Evolutionary conservation across 768 basidiomycete genomes (phyloP).

Genomic region (Trametes cingulata): DNA sequence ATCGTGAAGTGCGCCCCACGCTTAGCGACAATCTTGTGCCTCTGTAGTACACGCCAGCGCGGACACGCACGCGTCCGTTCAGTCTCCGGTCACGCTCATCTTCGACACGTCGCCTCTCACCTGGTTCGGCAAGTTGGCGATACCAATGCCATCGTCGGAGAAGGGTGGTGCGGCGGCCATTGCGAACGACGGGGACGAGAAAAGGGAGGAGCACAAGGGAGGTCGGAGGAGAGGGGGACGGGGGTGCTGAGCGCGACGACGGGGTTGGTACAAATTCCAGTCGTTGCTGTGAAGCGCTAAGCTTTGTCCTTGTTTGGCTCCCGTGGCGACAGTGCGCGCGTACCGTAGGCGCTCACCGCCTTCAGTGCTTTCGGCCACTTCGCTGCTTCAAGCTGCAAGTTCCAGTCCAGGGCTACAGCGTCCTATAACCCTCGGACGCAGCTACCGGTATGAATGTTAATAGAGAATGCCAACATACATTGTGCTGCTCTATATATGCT

Average conservation of each 20-base stretch:
- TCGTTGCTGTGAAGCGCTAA: slow-evolving; percentile 13
- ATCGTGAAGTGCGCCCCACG: slow-evolving; percentile 96
- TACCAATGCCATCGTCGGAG: slow-evolving; percentile 85
- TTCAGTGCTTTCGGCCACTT: neutral
- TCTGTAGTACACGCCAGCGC: slow-evolving; percentile 46
- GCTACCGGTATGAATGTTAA: too few relatives aligned
- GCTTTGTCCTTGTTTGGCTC: slow-evolving; percentile 12
- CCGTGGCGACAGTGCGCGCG: slow-evolving; percentile 18
- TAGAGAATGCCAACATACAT: too few relatives aligned
- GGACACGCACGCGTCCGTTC: slow-evolving; percentile 7
- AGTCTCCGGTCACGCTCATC: slow-evolving; percentile 1
- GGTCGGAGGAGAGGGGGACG: neutral
- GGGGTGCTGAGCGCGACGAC: slow-evolving; percentile 6
- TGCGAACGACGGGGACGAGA: slow-evolving; percentile 1
- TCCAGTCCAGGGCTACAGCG: neutral
- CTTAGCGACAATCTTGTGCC: slow-evolving; percentile 99
- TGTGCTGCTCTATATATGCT: too few relatives aligned
- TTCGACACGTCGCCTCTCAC: slow-evolving; percentile 43
- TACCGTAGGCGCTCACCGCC: neutral
- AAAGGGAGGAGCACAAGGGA: neutral
- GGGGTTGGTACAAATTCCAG: slow-evolving; percentile 16
- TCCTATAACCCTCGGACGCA: neutral
- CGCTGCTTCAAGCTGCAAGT: slow-evolving; percentile 9
- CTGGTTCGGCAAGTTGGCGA: slow-evolving; percentile 98
- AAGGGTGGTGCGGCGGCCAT: slow-evolving; percentile 25